Percentiles rank a stretch among this genome's conserved stretches.
Conservation (phyloP, 1,284 basidiomycete species). For the Moesziomyces globuligerus region DNA sequence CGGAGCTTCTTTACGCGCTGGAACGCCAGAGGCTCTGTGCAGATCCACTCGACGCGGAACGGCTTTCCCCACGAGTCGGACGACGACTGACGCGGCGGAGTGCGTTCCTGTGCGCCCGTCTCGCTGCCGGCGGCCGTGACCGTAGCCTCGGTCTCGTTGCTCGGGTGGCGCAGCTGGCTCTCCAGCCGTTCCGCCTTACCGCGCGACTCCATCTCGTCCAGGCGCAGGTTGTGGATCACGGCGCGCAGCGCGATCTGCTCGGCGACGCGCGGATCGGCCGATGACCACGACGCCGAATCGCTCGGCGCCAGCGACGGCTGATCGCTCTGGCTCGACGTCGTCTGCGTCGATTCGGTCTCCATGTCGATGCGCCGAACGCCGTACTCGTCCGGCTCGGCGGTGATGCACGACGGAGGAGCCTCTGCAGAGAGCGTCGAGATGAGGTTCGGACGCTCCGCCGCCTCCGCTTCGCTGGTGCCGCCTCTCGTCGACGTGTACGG, state of each 20-base stretch:
- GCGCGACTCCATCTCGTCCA: slow-evolving; percentile 54
- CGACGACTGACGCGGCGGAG: slow-evolving; percentile 32
- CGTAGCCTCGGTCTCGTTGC: slow-evolving; percentile 38
- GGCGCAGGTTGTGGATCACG: slow-evolving; percentile 60
- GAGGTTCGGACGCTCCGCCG: slow-evolving; percentile 19
- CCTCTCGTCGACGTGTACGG: slow-evolving; percentile 24
- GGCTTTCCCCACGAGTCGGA: slow-evolving; percentile 67
- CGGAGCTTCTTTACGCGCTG: slow-evolving; percentile 79
- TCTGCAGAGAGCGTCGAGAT: slow-evolving; percentile 14
- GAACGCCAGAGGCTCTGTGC: slow-evolving; percentile 80
- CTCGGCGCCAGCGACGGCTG: slow-evolving; percentile 35
- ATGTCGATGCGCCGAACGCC: slow-evolving; percentile 47
- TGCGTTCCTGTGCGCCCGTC: slow-evolving; percentile 8
- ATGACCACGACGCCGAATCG: slow-evolving; percentile 56
- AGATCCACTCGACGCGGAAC: slow-evolving; percentile 87
- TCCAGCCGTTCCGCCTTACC: slow-evolving; percentile 52
- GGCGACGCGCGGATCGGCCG: slow-evolving; percentile 43
- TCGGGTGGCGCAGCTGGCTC: slow-evolving; percentile 37
- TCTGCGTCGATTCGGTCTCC: slow-evolving; percentile 28
- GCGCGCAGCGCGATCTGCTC: slow-evolving; percentile 69
- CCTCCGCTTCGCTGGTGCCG: slow-evolving; percentile 1
- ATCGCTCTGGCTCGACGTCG: slow-evolving; percentile 24
- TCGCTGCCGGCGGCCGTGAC: slow-evolving; percentile 11
- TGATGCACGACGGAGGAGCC: slow-evolving; percentile 1
- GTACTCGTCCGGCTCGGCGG: slow-evolving; percentile 38